A percentile compares a stretch with the other conserved stretches of the same genome.
These are phyloP conservation scores for Panaeolus papilionaceus DNA, from an alignment of 768 basidiomycete genomes.

Conservation along the genomic window DNA sequence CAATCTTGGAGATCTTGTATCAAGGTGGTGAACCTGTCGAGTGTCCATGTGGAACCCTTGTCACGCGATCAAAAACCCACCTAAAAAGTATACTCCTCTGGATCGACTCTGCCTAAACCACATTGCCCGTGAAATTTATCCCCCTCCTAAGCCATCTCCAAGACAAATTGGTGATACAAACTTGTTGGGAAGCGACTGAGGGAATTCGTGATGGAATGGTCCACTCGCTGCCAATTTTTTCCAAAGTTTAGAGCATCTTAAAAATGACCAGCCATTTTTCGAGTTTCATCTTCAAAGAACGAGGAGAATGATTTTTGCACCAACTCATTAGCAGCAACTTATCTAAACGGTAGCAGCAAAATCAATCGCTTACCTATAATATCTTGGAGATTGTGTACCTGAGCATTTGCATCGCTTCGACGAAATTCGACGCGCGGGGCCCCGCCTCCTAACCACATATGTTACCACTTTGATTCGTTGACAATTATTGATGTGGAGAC, in stretches of 20 bases:
- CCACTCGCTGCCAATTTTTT: background rate
- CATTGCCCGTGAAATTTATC: conserved; percentile 11
- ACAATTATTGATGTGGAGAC: conserved; percentile 6
- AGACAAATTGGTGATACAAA: background rate
- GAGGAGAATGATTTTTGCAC: no score
- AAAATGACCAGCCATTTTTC: background rate
- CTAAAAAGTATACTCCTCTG: conserved; percentile 8
- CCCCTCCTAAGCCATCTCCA: conserved; percentile 10
- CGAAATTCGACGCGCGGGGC: conserved; percentile 7
- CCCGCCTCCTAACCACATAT: conserved; percentile 6
- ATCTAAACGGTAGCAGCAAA: background rate
- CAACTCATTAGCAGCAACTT: background rate
- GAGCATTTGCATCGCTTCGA: background rate
- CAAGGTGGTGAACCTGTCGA: background rate
- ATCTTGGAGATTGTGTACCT: background rate
- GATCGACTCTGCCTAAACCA: conserved; percentile 13
- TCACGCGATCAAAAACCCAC: conserved; percentile 3
- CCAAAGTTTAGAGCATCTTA: background rate
- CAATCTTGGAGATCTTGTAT: background rate
- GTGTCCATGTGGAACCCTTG: background rate
- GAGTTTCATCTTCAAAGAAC: no score
- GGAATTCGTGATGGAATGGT: background rate
- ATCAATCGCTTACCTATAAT: background rate
- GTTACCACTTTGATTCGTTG: background rate
- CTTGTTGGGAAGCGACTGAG: background rate